Evolutionary conservation across 2,329 filamentous ascomycete species (phyloP).

Genomic region (Colletotrichum tabaci): DNA sequence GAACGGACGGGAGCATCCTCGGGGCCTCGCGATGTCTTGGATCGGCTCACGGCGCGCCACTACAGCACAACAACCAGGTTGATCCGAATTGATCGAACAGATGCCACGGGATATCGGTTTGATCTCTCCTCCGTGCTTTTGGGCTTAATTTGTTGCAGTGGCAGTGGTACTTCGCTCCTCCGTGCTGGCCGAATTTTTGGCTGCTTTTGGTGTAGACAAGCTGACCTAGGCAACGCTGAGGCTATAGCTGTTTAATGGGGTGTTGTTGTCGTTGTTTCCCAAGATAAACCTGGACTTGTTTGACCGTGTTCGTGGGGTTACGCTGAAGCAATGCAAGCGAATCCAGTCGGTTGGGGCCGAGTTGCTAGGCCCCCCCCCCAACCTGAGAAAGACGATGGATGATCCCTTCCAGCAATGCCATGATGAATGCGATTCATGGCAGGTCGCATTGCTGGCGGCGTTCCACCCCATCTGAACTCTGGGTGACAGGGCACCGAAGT

Average conservation of each 20-base stretch:
- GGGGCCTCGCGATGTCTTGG: constrained; percentile 9
- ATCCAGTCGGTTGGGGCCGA: not conserved
- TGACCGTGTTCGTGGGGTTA: constrained; percentile 2
- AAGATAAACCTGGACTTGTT: too few relatives aligned
- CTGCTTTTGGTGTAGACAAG: not conserved
- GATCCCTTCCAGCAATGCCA: not conserved
- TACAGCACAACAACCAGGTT: not conserved
- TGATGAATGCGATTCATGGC: constrained; percentile 25
- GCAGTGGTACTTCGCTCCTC: not conserved
- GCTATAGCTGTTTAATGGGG: not conserved
- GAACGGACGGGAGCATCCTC: not conserved
- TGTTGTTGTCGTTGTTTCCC: too few relatives aligned
- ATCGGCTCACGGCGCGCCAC: constrained; percentile 17
- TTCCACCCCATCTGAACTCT: constrained; percentile 8
- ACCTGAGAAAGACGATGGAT: not conserved
- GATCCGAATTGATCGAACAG: not conserved
- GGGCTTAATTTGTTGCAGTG: not conserved
- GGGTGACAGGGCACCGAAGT: not conserved
- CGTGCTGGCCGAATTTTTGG: not conserved
- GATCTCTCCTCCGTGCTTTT: not conserved
- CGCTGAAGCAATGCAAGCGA: not conserved
- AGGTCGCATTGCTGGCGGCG: constrained; percentile 11
- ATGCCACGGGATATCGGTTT: not conserved
- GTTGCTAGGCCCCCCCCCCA: not conserved
- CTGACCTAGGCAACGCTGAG: not conserved